Conservation (phyloP, 139 green algal genomes). For the Chlamydomonas sp. region DNA sequence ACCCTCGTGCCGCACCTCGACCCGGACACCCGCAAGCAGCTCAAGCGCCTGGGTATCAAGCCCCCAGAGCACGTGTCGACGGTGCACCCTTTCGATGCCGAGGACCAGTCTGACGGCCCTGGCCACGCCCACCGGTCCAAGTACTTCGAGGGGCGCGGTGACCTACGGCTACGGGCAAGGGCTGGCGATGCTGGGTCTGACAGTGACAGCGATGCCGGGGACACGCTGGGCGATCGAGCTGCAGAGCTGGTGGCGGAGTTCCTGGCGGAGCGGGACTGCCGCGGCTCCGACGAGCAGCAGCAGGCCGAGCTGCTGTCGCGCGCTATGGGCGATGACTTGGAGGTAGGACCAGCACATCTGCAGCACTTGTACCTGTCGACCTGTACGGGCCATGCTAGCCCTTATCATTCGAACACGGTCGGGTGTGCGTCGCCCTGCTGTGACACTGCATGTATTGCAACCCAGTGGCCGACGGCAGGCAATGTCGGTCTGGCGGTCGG, state of each 20-base stretch:
- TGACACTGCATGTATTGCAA: too few relatives aligned
- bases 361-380: too few relatives aligned
- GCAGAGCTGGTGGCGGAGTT: neutral
- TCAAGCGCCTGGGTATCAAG: constrained; percentile 8
- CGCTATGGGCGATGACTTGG: too few relatives aligned
- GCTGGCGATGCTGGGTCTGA: neutral
- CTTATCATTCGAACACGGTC: too few relatives aligned
- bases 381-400: too few relatives aligned
- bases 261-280: neutral
- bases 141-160: constrained; percentile 4
- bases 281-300: neutral
- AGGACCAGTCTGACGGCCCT: neutral
- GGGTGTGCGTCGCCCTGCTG: too few relatives aligned
- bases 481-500: too few relatives aligned
- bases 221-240: too few relatives aligned
- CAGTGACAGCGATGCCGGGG: neutral
- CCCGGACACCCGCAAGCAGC: neutral
- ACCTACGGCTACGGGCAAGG: neutral
- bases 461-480: too few relatives aligned
- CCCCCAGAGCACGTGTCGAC: neutral
- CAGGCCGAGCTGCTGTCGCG: too few relatives aligned
- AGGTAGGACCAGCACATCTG: too few relatives aligned
- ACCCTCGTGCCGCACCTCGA: constrained; percentile 28
- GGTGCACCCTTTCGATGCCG: too few relatives aligned
- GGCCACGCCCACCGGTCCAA: neutral